phyloP scores from a whole-genome alignment of 768 basidiomycete genomes.

The Sporobolomyces pararoseus region DNA sequence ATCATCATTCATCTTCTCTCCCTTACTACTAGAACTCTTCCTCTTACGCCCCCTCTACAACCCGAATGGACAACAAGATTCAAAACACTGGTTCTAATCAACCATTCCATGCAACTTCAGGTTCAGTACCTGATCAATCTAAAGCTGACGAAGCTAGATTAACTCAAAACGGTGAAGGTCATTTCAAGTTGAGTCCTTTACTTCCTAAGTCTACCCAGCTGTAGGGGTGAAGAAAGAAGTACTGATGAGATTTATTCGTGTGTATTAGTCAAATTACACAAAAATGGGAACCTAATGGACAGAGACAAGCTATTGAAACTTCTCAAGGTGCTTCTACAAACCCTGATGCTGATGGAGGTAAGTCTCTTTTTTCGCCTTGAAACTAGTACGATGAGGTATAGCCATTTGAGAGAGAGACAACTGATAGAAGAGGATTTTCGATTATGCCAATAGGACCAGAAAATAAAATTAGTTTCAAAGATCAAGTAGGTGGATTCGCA shows the following conservation, averaged over 20 bases:
- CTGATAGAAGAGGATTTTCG: too few relatives aligned
- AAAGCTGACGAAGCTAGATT: neutral
- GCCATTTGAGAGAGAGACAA: too few relatives aligned
- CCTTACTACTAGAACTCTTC: slow-evolving; percentile 2
- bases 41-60: neutral
- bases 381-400: too few relatives aligned
- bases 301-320: neutral
- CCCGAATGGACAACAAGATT: slow-evolving; percentile 10
- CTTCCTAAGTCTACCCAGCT: too few relatives aligned
- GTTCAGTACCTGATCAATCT: neutral
- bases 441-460: too few relatives aligned
- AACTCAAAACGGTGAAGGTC: neutral
- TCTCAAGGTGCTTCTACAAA: slow-evolving; percentile 7
- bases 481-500: slow-evolving; percentile 6
- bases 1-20: too few relatives aligned
- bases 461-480: neutral
- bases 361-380: too few relatives aligned
- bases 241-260: too few relatives aligned
- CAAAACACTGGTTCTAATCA: slow-evolving; percentile 19
- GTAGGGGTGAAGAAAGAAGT: too few relatives aligned
- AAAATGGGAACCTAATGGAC: slow-evolving; percentile 11
- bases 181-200: slow-evolving; percentile 4
- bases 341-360: slow-evolving; percentile 2
- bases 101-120: neutral
- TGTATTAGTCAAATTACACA: slow-evolving; percentile 2